phyloP scores from a whole-genome alignment of 1,284 basidiomycete species.

The Ganoderma boninense region DNA sequence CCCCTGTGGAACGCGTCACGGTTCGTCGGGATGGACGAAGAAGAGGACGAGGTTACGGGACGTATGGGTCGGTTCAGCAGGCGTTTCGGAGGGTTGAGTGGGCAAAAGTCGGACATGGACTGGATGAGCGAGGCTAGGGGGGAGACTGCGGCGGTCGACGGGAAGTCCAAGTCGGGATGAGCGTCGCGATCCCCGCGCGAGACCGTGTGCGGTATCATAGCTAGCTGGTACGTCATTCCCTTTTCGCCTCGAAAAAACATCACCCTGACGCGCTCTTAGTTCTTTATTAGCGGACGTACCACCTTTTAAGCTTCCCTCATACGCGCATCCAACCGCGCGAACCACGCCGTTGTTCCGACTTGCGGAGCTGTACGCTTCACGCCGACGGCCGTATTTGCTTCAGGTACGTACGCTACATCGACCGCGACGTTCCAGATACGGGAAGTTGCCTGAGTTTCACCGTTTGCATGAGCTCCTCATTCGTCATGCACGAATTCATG shows the following conservation, averaged over 20 bases:
- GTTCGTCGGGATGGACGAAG: constrained; percentile 61
- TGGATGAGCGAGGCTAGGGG: constrained; percentile 46
- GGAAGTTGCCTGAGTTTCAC: too few relatives aligned
- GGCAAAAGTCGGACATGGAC: constrained; percentile 46
- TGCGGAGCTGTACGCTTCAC: too few relatives aligned
- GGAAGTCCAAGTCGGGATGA: neutral
- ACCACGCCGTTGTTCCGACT: neutral
- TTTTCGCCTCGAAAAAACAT: neutral
- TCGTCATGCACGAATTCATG: too few relatives aligned
- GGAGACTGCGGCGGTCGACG: neutral
- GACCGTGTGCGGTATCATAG: neutral
- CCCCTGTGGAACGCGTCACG: constrained; percentile 74
- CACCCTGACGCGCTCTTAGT: neutral
- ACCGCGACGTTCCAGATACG: too few relatives aligned
- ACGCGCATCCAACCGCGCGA: neutral
- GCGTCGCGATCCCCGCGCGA: neutral
- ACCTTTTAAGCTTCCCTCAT: neutral
- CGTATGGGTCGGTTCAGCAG: constrained; percentile 83
- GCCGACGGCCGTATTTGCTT: too few relatives aligned
- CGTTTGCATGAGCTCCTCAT: too few relatives aligned
- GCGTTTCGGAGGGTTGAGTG: constrained; percentile 71
- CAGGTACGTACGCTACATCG: too few relatives aligned
- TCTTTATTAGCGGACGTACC: neutral
- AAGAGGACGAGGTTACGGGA: constrained; percentile 74
- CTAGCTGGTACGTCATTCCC: neutral